These are phyloP conservation scores for Ambispora gerdemannii DNA, from an alignment of 192 early-diverging fungal species.

Conservation along the genomic window DNA sequence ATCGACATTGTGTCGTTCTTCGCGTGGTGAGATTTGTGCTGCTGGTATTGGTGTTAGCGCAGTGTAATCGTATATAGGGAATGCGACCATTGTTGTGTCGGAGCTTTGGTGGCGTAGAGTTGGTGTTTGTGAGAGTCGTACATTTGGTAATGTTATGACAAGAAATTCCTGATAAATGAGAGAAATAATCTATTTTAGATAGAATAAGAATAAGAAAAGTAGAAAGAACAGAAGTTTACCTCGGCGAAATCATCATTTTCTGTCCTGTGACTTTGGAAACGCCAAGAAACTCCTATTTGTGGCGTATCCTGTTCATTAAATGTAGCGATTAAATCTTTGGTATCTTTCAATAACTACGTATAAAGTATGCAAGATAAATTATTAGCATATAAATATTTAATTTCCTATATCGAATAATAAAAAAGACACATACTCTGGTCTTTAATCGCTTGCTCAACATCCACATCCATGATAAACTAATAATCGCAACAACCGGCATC, in stretches of 20 bases:
- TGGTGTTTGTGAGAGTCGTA: not conserved
- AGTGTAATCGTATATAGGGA: not conserved
- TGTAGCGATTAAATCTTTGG: not conserved
- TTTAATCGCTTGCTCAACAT: not conserved
- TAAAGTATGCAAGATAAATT: not conserved
- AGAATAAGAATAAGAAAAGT: not conserved
- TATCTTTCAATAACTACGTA: not conserved
- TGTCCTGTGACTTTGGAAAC: not conserved
- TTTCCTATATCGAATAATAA: too few relatives aligned
- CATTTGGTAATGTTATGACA: not conserved
- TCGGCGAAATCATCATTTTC: not conserved
- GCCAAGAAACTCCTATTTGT: not conserved
- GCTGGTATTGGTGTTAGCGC: not conserved
- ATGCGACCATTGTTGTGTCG: not conserved
- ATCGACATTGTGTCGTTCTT: not conserved
- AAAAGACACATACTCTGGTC: not conserved
- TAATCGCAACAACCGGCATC: not conserved
- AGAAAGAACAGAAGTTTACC: not conserved
- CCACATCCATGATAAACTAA: not conserved
- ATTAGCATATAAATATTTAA: not conserved
- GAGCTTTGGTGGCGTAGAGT: not conserved
- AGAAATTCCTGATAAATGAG: not conserved
- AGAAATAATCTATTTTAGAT: not conserved
- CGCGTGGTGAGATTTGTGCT: not conserved
- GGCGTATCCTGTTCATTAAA: not conserved